Evolutionary conservation across 1,284 basidiomycete species (phyloP), one percentile per base, ranked within the genome.

Genomic region (Sanguinoderma infundibulare): DNA sequence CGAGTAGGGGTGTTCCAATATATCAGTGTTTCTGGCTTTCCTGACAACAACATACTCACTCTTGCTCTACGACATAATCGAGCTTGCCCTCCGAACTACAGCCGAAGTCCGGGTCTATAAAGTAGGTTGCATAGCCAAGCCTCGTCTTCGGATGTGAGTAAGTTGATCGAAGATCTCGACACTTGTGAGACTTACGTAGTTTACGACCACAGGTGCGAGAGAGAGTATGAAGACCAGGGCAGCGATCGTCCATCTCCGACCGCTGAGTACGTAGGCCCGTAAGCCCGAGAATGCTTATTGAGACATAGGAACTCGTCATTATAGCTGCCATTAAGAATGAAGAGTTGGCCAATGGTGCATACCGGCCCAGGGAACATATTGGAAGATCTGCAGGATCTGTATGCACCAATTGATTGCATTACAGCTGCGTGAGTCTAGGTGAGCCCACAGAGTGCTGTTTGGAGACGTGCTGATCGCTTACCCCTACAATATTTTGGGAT

Each of bases 321-420:
- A 14, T 36, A 28, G 26, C 14, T 9, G 36, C 17, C 15, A 10
- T 44, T 9, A 14, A 36, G 51, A 38, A 34, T 10, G n/a, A n/a
- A n/a, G 2, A 47, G 5, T 53, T 22, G 34, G 38, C 20, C 9
- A 49, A 26, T 15, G 20, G 50, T 49, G 15, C n/a, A n/a, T 24
- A 57, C 56, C 38, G 8, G 56, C 56, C 56, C 56, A 57, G 0
- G 56, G 56, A n/a, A 57, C 30, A 24, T 57, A 57, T 24, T 57
- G 56, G 8, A 44, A 40, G 30, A 51, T 40, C 36, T 55, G 44
- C 5, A 55, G 34, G 14, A 38, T 38, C 34, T 47, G 12, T 28
- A 22, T 34, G 2, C 34, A 6, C n/a, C 30, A 46, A 14, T 36
- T 17, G 5, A 55, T 14, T 5, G 34, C 24, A 12, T 32, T 34